Conservation (phyloP, 2,329 filamentous ascomycete genomes). For the Cordyceps farinosa region DNA sequence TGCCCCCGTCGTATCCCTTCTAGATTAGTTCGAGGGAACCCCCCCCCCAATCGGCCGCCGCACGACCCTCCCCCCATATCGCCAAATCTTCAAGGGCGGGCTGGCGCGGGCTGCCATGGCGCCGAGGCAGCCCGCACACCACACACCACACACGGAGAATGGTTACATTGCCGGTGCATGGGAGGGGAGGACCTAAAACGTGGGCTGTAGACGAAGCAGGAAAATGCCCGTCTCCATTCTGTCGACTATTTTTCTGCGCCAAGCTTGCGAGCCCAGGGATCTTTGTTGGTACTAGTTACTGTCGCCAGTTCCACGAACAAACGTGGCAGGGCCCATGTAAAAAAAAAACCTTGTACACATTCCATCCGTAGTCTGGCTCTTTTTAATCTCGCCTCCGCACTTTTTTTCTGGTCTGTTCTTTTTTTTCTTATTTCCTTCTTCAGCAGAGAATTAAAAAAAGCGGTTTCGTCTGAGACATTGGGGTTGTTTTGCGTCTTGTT, state of each 20-base stretch:
- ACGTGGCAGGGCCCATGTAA: neutral
- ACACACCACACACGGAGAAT: no score
- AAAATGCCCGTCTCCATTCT: neutral
- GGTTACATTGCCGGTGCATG: no score
- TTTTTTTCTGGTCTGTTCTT: neutral
- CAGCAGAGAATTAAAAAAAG: neutral
- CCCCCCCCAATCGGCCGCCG: no score
- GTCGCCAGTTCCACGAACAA: no score
- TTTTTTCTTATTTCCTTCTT: neutral
- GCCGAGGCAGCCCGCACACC: neutral
- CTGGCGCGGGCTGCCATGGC: neutral
- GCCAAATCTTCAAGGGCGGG: no score
- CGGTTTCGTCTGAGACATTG: constrained; percentile 5
- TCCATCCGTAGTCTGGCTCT: neutral
- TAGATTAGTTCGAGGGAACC: no score
- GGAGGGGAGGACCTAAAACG: no score
- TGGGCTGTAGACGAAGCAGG: no score
- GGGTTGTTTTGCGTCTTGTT: neutral
- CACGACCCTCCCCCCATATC: no score
- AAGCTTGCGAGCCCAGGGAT: no score
- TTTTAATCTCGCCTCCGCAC: constrained; percentile 9
- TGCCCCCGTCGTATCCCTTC: no score
- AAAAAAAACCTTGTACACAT: neutral
- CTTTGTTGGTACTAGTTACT: no score
- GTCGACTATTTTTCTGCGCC: neutral